Percentiles rank a stretch among this genome's conserved stretches.
Conservation (phyloP, 345 rosid genomes). For the Salix brachista region DNA sequence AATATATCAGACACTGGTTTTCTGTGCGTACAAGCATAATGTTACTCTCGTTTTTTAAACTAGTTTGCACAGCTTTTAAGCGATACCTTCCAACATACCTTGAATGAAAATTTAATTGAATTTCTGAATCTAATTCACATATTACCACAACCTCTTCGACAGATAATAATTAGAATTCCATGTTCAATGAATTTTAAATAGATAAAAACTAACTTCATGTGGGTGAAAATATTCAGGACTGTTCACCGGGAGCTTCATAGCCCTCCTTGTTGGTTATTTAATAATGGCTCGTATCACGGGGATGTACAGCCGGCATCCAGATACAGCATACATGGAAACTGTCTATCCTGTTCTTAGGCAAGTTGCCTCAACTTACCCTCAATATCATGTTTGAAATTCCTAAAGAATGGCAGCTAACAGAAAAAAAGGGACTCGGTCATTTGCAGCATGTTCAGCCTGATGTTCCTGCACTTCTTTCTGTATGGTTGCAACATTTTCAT, state of each 20-base stretch:
- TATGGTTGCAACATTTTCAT: conserved; percentile 93
- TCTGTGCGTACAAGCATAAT: not conserved
- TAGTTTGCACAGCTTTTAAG: not conserved
- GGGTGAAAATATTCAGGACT: conserved; percentile 53
- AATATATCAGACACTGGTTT: not conserved
- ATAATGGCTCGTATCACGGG: conserved; percentile 87
- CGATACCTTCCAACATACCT: not conserved
- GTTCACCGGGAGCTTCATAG: conserved; percentile 84
- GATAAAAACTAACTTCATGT: conserved; percentile 1
- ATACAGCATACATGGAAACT: conserved; percentile 90
- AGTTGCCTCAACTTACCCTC: conserved; percentile 24
- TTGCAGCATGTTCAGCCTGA: conserved; percentile 90
- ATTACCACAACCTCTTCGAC: not conserved
- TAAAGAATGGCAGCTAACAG: not conserved
- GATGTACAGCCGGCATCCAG: conserved; percentile 60
- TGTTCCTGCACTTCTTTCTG: conserved; percentile 80
- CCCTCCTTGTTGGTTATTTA: conserved; percentile 82
- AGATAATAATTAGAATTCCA: not conserved
- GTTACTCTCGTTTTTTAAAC: not conserved
- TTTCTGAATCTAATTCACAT: not conserved
- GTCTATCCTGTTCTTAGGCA: conserved; percentile 91
- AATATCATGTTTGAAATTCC: not conserved
- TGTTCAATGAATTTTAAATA: not conserved
- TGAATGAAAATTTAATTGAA: not conserved
- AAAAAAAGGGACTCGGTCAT: conserved; percentile 5